phyloP scores from a whole-genome alignment of 495 filamentous ascomycete species.

The Lasiosphaeris hirsuta region DNA sequence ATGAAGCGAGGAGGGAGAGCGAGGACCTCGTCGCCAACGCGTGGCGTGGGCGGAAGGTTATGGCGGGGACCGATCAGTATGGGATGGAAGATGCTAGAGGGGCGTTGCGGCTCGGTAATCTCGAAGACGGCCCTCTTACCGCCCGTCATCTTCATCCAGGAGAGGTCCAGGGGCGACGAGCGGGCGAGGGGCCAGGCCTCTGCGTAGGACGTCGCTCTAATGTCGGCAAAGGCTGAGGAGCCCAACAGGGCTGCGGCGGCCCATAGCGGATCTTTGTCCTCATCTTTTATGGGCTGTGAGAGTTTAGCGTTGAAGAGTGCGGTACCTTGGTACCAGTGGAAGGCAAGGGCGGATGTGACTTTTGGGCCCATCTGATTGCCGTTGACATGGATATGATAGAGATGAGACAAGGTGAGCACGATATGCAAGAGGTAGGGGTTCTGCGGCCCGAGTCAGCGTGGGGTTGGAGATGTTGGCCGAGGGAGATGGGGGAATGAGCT shows the following conservation, averaged over 20 bases:
- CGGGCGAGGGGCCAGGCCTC: not conserved
- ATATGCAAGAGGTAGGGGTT: slow-evolving; percentile 3
- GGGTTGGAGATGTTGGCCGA: too few species aligned
- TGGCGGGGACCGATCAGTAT: not conserved
- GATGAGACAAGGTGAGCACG: not conserved
- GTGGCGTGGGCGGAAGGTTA: not conserved
- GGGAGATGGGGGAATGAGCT: too few species aligned
- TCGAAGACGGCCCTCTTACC: slow-evolving; percentile 2
- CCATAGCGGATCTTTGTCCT: not conserved
- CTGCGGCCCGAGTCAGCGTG: not conserved
- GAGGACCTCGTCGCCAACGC: not conserved
- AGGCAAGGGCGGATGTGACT: not conserved
- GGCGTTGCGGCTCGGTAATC: not conserved
- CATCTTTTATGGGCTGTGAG: not conserved
- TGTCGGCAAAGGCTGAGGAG: not conserved
- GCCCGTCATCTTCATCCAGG: slow-evolving; percentile 5
- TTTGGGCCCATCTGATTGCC: not conserved
- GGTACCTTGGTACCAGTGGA: slow-evolving; percentile 1
- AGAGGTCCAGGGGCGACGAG: not conserved
- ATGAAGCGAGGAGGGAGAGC: not conserved
- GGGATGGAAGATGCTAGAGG: not conserved
- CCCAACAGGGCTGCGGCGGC: not conserved
- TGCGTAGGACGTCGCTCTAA: not conserved
- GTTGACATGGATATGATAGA: not conserved
- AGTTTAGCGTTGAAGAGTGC: slow-evolving; percentile 2